A percentile compares a stretch with the other conserved stretches of the same genome.
Evolutionary conservation across 768 basidiomycete species (phyloP).

Genomic region (Kwoniella mangroviensis): DNA sequence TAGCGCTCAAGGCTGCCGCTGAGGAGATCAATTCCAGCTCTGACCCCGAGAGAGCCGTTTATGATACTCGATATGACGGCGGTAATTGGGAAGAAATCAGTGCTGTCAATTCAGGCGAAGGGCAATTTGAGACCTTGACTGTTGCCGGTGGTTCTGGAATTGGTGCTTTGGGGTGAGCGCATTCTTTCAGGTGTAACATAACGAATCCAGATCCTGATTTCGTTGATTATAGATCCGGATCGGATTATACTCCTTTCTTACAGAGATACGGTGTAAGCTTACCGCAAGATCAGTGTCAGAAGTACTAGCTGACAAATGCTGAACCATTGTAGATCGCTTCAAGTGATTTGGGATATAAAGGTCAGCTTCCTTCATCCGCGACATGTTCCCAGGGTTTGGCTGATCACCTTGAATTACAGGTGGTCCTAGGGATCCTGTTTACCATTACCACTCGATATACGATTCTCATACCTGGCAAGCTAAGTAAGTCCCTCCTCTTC

Average conservation of each 20-base stretch:
- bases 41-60: slow-evolving; percentile 68
- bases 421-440: slow-evolving; percentile 60
- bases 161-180: slow-evolving; percentile 64
- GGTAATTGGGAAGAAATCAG: slow-evolving; percentile 62
- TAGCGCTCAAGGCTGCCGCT: slow-evolving; percentile 72
- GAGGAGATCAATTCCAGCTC: slow-evolving; percentile 76
- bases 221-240: slow-evolving; percentile 64
- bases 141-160: slow-evolving; percentile 59
- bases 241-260: slow-evolving; percentile 90
- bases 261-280: slow-evolving; percentile 69
- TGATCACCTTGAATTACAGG: slow-evolving; percentile 12
- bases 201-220: background rate
- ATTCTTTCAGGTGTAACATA: background rate
- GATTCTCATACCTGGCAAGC: slow-evolving; percentile 76
- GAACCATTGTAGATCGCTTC: slow-evolving; percentile 48
- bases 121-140: slow-evolving; percentile 34
- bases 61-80: slow-evolving; percentile 73
- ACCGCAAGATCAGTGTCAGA: background rate
- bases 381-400: background rate
- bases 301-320: background rate
- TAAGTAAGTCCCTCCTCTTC: slow-evolving; percentile 55
- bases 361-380: slow-evolving; percentile 22
- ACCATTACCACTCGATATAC: slow-evolving; percentile 78
- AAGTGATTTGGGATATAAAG: slow-evolving; percentile 53
- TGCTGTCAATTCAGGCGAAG: slow-evolving; percentile 16